phyloP scores from a whole-genome alignment of 2,329 filamentous ascomycete species.

The Exophiala bonariae region DNA sequence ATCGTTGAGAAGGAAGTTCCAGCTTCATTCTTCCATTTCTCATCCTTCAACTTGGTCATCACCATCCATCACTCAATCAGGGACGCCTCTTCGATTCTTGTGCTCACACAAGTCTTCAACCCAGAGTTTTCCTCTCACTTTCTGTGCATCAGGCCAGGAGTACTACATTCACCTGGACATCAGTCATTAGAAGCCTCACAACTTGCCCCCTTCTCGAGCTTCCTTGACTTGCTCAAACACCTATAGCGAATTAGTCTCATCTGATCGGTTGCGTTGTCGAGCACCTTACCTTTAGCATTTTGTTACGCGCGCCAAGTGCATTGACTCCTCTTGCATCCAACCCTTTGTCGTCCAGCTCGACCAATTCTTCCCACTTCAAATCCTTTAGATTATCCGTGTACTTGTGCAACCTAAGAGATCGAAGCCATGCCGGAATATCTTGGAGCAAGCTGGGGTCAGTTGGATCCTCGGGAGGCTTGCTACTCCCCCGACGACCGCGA shows the following conservation, averaged over 20 bases:
- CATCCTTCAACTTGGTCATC: no score
- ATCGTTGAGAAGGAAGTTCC: constrained; percentile 4
- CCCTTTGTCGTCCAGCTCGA: constrained; percentile 89
- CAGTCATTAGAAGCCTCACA: constrained; percentile 9
- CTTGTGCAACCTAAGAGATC: constrained; percentile 93
- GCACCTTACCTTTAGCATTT: constrained; percentile 87
- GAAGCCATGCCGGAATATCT: constrained; percentile 94
- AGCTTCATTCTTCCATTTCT: constrained; percentile 1
- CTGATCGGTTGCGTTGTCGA: neutral
- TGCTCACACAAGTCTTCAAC: no score
- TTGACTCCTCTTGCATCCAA: constrained; percentile 92
- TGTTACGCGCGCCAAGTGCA: constrained; percentile 87
- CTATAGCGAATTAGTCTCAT: constrained; percentile 44
- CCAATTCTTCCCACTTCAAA: constrained; percentile 89
- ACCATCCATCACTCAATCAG: no score
- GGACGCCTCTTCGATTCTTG: no score
- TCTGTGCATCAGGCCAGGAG: no score
- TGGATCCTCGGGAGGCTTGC: constrained; percentile 96
- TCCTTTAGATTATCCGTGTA: constrained; percentile 99
- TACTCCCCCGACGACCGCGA: constrained; percentile 86
- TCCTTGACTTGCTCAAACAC: constrained; percentile 95
- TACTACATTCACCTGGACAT: no score
- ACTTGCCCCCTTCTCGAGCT: constrained; percentile 71
- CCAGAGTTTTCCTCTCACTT: no score
- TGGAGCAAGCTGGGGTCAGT: constrained; percentile 87